Evolutionary conservation across 306 rosid species (phyloP), one percentile per base, ranked within the genome.

Genomic region (Gastrolobium villosum): DNA sequence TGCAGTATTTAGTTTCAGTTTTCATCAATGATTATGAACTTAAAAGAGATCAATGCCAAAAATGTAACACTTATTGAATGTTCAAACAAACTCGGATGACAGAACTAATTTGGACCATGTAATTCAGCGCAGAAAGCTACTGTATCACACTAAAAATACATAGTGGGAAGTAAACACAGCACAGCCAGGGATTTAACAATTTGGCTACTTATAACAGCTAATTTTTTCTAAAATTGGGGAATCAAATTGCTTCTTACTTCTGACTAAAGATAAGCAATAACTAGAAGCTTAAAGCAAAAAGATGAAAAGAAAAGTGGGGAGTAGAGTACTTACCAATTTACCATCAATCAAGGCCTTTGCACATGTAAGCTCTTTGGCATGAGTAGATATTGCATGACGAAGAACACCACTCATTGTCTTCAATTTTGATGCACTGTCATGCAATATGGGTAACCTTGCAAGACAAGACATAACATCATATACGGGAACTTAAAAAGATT

Each of bases 311-410:
- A 71, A 73, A 31, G 10, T 8, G 15, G 36, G 39, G 37, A 66
- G 55, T 15, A 53, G 78, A 28, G 36, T 53, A 59, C 14, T 82
- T 78, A 95, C 99, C 99, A 91, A 82, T 85, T 86, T 89, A 72
- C 97, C 98, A 78, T 91, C 97, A 81, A 92, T 64, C 85, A 93
- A 32, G 31, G 91, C 94, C 82, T 65, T 86, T 55, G 96, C 94
- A 74, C 67, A 79, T 64, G 82, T 61, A 50, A 95, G 90, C 53
- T 87, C 88, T 81, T 87, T 86, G 36, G 96, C 94, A 87, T 89
- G 98, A 81, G 86, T 13, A 48, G 87, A 83, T 81, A 95, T 91
- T 37, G 83, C 97, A 72, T 79, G 86, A 70, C 54, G 88, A 82
- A 95, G 94, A 76, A 79, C 65, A 36, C 91, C 90, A 76, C 84